Evolutionary conservation across 345 rosid species (phyloP).

Genomic region (Dimocarpus longan): DNA sequence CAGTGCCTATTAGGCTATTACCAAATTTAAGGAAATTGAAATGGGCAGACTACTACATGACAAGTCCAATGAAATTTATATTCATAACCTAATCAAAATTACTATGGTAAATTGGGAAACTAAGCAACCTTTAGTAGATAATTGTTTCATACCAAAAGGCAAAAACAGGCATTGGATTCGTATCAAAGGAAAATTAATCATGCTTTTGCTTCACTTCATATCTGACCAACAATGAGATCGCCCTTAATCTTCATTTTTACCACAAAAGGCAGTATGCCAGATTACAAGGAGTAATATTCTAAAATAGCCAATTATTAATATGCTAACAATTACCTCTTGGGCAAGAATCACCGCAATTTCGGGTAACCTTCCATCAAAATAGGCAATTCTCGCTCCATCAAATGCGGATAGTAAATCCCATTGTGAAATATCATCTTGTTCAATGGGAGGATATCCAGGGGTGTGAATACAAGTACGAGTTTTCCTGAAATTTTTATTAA

Average conservation of each 20-base stretch:
- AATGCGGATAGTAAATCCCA: slow-evolving; percentile 56
- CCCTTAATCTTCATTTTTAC: slow-evolving; percentile 10
- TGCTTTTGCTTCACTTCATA: background rate
- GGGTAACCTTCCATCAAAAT: slow-evolving; percentile 69
- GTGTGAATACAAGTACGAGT: slow-evolving; percentile 95
- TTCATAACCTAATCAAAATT: background rate
- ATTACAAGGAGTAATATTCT: background rate
- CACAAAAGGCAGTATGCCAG: background rate
- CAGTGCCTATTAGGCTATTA: background rate
- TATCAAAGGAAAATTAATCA: background rate
- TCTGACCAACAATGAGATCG: background rate
- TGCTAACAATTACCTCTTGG: slow-evolving; percentile 59
- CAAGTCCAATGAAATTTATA: background rate
- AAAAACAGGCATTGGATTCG: background rate
- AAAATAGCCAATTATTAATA: background rate
- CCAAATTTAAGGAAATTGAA: background rate
- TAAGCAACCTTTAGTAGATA: background rate
- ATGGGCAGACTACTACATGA: background rate
- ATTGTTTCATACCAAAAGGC: background rate
- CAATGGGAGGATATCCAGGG: slow-evolving; percentile 75
- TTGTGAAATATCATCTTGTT: slow-evolving; percentile 56
- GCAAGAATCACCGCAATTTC: slow-evolving; percentile 68
- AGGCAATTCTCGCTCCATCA: slow-evolving; percentile 59
- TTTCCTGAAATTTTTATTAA: slow-evolving; percentile 52
- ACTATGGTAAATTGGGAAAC: background rate